Evolutionary conservation across 768 basidiomycete species (phyloP).

Genomic region (Leccinum barrowsii): DNA sequence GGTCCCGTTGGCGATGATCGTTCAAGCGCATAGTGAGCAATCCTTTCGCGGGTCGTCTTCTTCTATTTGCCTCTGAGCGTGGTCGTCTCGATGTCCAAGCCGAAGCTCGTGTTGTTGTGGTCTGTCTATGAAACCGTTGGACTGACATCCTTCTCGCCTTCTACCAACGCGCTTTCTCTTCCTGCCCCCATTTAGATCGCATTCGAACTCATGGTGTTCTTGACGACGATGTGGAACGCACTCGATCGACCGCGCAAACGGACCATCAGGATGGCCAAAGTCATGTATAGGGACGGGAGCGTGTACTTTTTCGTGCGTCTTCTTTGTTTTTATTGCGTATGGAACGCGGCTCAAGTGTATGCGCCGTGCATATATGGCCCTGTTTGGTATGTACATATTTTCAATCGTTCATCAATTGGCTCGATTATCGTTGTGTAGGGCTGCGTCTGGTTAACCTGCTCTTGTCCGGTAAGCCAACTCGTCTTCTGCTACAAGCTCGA

Average conservation of each 20-base stretch:
- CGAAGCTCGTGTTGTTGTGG: constrained; percentile 26
- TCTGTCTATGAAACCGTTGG: background rate
- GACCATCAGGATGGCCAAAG: constrained; percentile 12
- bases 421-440: background rate
- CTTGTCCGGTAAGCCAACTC: constrained; percentile 17
- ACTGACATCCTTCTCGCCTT: background rate
- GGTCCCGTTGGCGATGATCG: constrained; percentile 30
- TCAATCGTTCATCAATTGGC: background rate
- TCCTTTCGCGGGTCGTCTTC: background rate
- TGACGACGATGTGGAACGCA: constrained; percentile 29
- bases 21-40: constrained; percentile 29
- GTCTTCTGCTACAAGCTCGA: too few relatives aligned
- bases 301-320: constrained; percentile 23
- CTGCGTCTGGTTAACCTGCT: constrained; percentile 23
- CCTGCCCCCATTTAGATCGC: constrained; percentile 13
- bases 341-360: background rate
- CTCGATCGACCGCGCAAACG: constrained; percentile 24
- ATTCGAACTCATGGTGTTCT: constrained; percentile 31
- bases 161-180: background rate
- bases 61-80: too few relatives aligned
- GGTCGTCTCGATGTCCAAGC: constrained; percentile 5
- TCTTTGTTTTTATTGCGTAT: background rate
- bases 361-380: background rate
- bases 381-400: constrained; percentile 20
- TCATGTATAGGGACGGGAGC: constrained; percentile 20